Evolutionary conservation across 2,329 filamentous ascomycete genomes (phyloP).

Genomic region (Trematosphaeria pertusa): DNA sequence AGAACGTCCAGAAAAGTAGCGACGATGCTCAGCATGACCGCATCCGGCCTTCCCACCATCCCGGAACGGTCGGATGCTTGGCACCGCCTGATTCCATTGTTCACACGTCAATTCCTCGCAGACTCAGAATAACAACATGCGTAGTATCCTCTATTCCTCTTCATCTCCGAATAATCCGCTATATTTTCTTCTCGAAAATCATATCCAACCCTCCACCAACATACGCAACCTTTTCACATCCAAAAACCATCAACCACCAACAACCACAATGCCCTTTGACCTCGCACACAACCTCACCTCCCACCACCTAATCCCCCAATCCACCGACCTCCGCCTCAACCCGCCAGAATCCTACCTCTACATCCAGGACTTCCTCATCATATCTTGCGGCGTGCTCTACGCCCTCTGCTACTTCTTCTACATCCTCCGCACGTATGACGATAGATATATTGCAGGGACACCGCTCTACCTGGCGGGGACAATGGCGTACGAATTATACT

Average conservation of each 20-base stretch:
- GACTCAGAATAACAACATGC: too few species aligned
- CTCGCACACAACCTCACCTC: slow-evolving; percentile 43
- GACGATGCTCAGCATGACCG: too few species aligned
- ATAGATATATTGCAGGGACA: slow-evolving; percentile 44
- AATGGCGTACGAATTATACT: slow-evolving; percentile 52
- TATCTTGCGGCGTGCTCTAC: slow-evolving; percentile 50
- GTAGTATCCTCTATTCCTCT: too few species aligned
- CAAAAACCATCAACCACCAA: not conserved
- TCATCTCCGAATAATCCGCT: too few species aligned
- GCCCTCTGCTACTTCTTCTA: slow-evolving; percentile 52
- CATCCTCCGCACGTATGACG: slow-evolving; percentile 45
- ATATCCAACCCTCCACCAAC: too few species aligned
- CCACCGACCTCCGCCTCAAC: slow-evolving; percentile 53
- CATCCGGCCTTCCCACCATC: too few species aligned
- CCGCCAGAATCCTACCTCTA: slow-evolving; percentile 51
- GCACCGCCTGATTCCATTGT: too few species aligned
- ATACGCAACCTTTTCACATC: too few species aligned
- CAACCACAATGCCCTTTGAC: slow-evolving; percentile 37
- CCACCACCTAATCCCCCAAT: slow-evolving; percentile 60
- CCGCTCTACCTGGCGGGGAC: slow-evolving; percentile 37
- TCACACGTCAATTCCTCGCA: too few species aligned
- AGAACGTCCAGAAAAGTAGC: too few species aligned
- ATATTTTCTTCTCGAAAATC: too few species aligned
- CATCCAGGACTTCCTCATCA: slow-evolving; percentile 51
- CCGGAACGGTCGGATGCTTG: too few species aligned